Percentiles rank a stretch among this genome's conserved stretches.
phyloP scores from a whole-genome alignment of 2,329 filamentous ascomycete species.

The Aspergillus hortae region DNA sequence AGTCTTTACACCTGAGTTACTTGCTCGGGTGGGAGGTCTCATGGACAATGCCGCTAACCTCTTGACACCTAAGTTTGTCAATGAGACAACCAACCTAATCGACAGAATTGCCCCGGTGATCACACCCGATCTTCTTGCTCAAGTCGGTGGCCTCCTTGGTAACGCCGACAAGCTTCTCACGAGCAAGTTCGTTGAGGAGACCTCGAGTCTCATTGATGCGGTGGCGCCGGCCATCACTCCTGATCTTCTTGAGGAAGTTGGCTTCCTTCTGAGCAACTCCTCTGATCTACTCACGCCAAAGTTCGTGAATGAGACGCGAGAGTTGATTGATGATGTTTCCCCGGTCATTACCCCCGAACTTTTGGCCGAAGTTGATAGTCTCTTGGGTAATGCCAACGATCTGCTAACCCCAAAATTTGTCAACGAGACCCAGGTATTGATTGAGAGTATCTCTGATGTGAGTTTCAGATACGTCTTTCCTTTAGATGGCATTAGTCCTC shows the following conservation, averaged over 20 bases:
- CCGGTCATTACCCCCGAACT: constrained; percentile 6
- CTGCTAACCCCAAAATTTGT: constrained; percentile 1
- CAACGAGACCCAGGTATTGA: constrained; percentile 25
- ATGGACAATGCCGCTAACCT: constrained; percentile 17
- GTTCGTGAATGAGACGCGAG: constrained; percentile 28
- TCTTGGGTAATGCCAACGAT: neutral
- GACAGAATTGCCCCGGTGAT: constrained; percentile 18
- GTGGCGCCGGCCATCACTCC: constrained; percentile 22
- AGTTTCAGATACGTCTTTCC: constrained; percentile 4
- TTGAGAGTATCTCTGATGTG: constrained; percentile 30
- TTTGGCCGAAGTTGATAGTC: neutral
- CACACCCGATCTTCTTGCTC: constrained; percentile 18
- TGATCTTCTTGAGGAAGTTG: constrained; percentile 26
- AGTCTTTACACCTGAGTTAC: constrained; percentile 7
- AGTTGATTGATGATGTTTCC: constrained; percentile 25
- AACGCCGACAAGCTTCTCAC: constrained; percentile 25
- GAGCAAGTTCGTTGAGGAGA: constrained; percentile 24
- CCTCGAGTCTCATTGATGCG: constrained; percentile 16
- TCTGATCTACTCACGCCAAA: constrained; percentile 26
- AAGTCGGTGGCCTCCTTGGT: constrained; percentile 21
- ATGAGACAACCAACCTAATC: constrained; percentile 20
- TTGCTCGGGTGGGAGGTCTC: constrained; percentile 11
- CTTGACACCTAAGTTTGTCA: constrained; percentile 21
- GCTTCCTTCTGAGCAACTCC: constrained; percentile 28
- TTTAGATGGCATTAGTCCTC: constrained; percentile 7